These are phyloP conservation scores for Bifiguratus adelaidae DNA, from an alignment of 192 early-diverging fungal genomes.

Conservation along the genomic window DNA sequence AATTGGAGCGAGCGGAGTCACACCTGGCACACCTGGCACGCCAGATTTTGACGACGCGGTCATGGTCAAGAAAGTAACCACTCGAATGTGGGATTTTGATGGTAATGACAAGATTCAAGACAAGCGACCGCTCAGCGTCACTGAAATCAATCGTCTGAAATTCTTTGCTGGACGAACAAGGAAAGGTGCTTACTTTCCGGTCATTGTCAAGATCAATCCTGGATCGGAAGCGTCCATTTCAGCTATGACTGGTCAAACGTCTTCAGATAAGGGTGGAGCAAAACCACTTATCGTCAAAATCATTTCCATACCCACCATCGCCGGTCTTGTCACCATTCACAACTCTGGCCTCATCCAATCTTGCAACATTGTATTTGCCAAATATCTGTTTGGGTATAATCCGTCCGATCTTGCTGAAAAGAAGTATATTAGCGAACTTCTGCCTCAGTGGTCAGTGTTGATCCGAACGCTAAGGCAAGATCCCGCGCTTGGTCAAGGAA, in stretches of 20 bases:
- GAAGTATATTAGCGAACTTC: constrained; percentile 34
- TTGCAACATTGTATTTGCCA: constrained; percentile 44
- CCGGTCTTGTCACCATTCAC: constrained; percentile 44
- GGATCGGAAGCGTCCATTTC: constrained; percentile 8
- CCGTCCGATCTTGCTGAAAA: constrained; percentile 33
- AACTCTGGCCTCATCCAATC: constrained; percentile 39
- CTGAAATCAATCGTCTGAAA: constrained; percentile 36
- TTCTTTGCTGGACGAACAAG: constrained; percentile 45
- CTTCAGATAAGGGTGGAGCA: too few relatives aligned
- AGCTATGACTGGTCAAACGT: too few relatives aligned
- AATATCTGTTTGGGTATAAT: constrained; percentile 50
- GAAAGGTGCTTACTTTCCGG: constrained; percentile 39
- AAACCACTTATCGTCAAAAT: constrained; percentile 29
- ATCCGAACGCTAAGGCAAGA: constrained; percentile 25
- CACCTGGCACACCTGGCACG: too few relatives aligned
- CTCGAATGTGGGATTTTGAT: too few relatives aligned
- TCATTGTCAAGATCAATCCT: constrained; percentile 38
- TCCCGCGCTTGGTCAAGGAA: constrained; percentile 1
- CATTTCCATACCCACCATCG: constrained; percentile 50
- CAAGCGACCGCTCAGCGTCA: constrained; percentile 18
- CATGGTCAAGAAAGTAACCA: too few relatives aligned
- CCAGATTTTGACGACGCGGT: too few relatives aligned
- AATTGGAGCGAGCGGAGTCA: too few relatives aligned
- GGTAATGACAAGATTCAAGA: neutral
- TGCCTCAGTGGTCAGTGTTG: constrained; percentile 44